Conservation (phyloP, 805 yeast species). For the Wickerhamiella shivajii region DNA sequence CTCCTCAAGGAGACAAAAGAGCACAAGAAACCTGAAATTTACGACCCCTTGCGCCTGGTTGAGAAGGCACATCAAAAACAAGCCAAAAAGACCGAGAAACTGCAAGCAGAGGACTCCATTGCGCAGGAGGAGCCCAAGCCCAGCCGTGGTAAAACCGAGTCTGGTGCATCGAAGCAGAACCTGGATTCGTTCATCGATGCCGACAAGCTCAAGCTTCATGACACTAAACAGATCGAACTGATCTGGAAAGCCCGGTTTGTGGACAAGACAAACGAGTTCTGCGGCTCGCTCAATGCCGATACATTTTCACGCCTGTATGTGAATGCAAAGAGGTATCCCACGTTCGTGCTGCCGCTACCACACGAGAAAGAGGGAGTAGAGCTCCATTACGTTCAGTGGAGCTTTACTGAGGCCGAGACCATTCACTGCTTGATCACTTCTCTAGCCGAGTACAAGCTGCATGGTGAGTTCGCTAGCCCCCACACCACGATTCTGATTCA, state of each 20-base stretch:
- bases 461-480: slow-evolving; percentile 84
- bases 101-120: too few relatives aligned
- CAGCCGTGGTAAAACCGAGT: slow-evolving; percentile 22
- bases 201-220: slow-evolving; percentile 45
- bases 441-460: slow-evolving; percentile 79
- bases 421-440: slow-evolving; percentile 84
- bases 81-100: not conserved
- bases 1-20: slow-evolving; percentile 12
- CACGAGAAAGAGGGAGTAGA: slow-evolving; percentile 38
- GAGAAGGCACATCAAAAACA: slow-evolving; percentile 5
- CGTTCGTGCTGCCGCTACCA: slow-evolving; percentile 84
- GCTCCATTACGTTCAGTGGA: slow-evolving; percentile 90
- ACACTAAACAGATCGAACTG: slow-evolving; percentile 50
- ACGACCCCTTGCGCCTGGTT: slow-evolving; percentile 11
- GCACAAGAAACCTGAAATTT: slow-evolving; percentile 12
- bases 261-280: slow-evolving; percentile 39
- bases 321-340: slow-evolving; percentile 60
- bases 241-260: slow-evolving; percentile 85
- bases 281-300: slow-evolving; percentile 45
- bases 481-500: slow-evolving; percentile 87
- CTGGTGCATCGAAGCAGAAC: slow-evolving; percentile 57
- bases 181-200: slow-evolving; percentile 56
- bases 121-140: slow-evolving; percentile 17
- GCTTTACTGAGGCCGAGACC: slow-evolving; percentile 68
- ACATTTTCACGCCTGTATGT: slow-evolving; percentile 50